phyloP scores from a whole-genome alignment of 352 stramenopile genomes.

The Achlya hypogyna region DNA sequence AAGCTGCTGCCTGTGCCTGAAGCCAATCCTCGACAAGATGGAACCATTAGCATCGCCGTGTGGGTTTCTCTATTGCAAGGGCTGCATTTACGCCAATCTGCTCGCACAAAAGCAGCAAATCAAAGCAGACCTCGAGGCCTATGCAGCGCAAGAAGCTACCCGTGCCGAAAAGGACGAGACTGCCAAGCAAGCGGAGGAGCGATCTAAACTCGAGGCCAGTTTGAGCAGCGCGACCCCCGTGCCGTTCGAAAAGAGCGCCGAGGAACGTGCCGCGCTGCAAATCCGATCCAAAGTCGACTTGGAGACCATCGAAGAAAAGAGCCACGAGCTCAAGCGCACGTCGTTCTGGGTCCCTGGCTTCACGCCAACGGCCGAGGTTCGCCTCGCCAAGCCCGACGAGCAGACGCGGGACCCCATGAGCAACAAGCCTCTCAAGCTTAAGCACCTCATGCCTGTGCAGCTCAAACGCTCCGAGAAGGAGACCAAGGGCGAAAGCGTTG shows the following conservation, averaged over 20 bases:
- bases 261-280: slow-evolving; percentile 29
- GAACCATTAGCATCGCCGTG: slow-evolving; percentile 55
- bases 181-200: slow-evolving; percentile 37
- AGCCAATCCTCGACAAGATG: slow-evolving; percentile 40
- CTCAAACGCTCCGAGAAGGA: slow-evolving; percentile 50
- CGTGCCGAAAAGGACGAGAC: slow-evolving; percentile 44
- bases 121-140: slow-evolving; percentile 51
- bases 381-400: slow-evolving; percentile 47
- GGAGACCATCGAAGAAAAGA: slow-evolving; percentile 59
- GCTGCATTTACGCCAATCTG: slow-evolving; percentile 83
- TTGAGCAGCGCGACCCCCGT: slow-evolving; percentile 30
- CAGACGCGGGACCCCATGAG: slow-evolving; percentile 80
- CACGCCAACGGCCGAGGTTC: slow-evolving; percentile 45
- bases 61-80: slow-evolving; percentile 78
- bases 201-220: slow-evolving; percentile 38
- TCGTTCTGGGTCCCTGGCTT: slow-evolving; percentile 84
- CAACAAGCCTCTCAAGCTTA: slow-evolving; percentile 73
- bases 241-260: slow-evolving; percentile 24
- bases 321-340: slow-evolving; percentile 66
- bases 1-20: slow-evolving; percentile 66
- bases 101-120: slow-evolving; percentile 75
- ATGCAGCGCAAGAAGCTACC: slow-evolving; percentile 51
- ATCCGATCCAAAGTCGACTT: slow-evolving; percentile 67
- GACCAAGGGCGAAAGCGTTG: slow-evolving; percentile 18
- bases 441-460: slow-evolving; percentile 81